Percentiles rank a stretch among this genome's conserved stretches.
Conservation (phyloP, 371 early-diverging fungal genomes). For the Mycotypha africana region DNA sequence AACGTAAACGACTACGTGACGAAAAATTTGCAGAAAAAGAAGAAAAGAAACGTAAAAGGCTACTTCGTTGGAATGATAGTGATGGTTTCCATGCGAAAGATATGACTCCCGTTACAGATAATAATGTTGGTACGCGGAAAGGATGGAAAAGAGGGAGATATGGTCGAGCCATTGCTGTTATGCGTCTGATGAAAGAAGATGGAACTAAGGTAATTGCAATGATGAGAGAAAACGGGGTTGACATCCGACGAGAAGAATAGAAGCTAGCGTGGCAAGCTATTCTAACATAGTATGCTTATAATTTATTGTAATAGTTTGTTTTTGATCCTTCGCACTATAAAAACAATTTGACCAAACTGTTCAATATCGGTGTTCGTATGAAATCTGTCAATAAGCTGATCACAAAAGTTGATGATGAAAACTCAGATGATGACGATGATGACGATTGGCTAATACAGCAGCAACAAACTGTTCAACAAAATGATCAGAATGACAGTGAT, state of each 20-base stretch:
- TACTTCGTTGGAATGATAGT: conserved; percentile 19
- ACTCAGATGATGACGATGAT: conserved; percentile 5
- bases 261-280: no score
- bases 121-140: conserved; percentile 54
- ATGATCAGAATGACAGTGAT: neutral
- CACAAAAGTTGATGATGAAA: conserved; percentile 10
- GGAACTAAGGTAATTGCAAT: no score
- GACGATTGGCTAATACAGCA: neutral
- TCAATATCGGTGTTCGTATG: conserved; percentile 40
- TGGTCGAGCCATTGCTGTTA: conserved; percentile 72
- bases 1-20: conserved; percentile 33
- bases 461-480: neutral
- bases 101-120: conserved; percentile 70
- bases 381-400: conserved; percentile 37
- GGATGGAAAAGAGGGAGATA: conserved; percentile 78
- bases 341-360: conserved; percentile 62
- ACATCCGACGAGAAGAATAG: no score
- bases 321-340: conserved; percentile 74
- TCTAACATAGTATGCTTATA: no score
- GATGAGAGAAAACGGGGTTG: no score
- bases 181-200: conserved; percentile 51
- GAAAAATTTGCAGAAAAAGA: conserved; percentile 17
- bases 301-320: conserved; percentile 36
- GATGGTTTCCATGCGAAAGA: conserved; percentile 51
- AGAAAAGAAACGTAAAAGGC: conserved; percentile 28